Conservation (phyloP, 2,329 filamentous ascomycete species). For the Venturia effusa region DNA sequence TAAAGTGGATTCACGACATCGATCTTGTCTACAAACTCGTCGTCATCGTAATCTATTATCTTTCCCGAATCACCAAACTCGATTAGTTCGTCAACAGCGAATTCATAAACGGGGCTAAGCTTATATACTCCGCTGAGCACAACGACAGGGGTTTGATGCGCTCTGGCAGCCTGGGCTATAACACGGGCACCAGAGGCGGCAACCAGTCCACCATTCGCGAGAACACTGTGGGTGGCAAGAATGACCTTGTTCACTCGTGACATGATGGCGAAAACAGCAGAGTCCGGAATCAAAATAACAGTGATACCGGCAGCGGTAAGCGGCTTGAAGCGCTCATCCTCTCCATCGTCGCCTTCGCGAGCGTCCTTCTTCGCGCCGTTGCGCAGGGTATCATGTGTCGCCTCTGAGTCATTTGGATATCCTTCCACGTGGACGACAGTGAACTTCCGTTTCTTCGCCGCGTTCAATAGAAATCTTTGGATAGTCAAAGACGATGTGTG, state of each 20-base stretch:
- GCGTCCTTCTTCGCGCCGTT: conserved; percentile 38
- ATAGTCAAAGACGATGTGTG: conserved; percentile 79
- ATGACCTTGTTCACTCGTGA: conserved; percentile 92
- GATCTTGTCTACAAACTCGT: conserved; percentile 64
- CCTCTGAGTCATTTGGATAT: conserved; percentile 56
- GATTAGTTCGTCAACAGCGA: conserved; percentile 69
- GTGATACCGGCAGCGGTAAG: conserved; percentile 67
- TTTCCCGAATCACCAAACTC: conserved; percentile 76
- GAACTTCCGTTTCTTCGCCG: conserved; percentile 81
- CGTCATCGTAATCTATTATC: conserved; percentile 68
- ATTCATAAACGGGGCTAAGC: conserved; percentile 80
- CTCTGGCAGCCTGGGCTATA: conserved; percentile 74
- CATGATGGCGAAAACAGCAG: conserved; percentile 86
- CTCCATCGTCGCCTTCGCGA: conserved; percentile 31
- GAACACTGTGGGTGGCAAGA: conserved; percentile 73
- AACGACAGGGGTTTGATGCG: conserved; percentile 73
- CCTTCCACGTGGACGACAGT: conserved; percentile 76
- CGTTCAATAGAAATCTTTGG: conserved; percentile 79
- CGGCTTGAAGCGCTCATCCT: conserved; percentile 48
- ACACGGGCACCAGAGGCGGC: conserved; percentile 74
- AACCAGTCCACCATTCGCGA: conserved; percentile 78
- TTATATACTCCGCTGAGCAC: conserved; percentile 90
- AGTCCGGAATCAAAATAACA: conserved; percentile 75
- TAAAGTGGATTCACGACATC: conserved; percentile 70
- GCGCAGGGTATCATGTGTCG: conserved; percentile 49